phyloP scores from a whole-genome alignment of 768 basidiomycete species.

The Cystofilobasidium capitatum region DNA sequence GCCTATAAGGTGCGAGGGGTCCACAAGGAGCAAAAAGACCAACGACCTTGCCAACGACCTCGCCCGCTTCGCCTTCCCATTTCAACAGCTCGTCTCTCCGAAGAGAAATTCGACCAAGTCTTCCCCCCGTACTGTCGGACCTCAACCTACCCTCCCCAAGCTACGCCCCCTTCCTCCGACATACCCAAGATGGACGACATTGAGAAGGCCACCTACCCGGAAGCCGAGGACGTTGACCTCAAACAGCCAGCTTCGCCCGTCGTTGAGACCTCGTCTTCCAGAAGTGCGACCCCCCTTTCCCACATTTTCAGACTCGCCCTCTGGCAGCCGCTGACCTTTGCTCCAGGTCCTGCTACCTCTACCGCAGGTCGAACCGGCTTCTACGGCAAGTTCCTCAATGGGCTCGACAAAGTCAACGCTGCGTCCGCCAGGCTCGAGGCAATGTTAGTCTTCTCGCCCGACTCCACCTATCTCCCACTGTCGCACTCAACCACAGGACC shows the following conservation, averaged over 20 bases:
- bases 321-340: neutral
- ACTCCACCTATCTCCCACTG: neutral
- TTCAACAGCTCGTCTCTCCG: too few species aligned
- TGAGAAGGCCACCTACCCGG: neutral
- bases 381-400: neutral
- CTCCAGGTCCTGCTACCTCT: neutral
- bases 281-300: neutral
- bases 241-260: neutral
- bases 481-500: neutral
- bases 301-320: constrained; percentile 4
- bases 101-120: too few species aligned
- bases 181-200: neutral
- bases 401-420: constrained; percentile 4
- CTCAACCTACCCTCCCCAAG: too few species aligned
- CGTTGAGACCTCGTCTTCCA: neutral
- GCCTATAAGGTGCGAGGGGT: too few species aligned
- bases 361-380: neutral
- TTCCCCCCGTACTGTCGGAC: too few species aligned
- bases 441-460: constrained; percentile 16
- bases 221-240: neutral
- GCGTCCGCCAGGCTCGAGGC: constrained; percentile 13
- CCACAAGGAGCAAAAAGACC: neutral
- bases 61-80: too few species aligned
- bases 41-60: too few species aligned
- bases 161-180: too few species aligned